Base-by-base conservation (phyloP, 1,284 basidiomycete genomes). In the Phellopilus nigrolimitatus region DNA sequence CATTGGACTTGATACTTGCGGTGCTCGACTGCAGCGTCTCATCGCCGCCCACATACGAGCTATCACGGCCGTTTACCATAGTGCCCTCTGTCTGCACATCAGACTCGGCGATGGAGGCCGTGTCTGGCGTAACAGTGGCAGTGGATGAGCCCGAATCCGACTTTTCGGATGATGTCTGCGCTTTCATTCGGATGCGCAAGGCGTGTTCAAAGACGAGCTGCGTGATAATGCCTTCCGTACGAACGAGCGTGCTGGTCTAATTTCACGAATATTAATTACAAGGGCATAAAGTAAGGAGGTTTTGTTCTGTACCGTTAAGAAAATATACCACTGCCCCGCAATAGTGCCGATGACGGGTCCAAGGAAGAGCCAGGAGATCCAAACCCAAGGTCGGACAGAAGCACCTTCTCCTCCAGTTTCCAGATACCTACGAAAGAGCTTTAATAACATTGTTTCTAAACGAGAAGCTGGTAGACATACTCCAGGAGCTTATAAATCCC, bases 181-280 rank as follows among this genome's bases (percentile, higher is more conserved):
- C 73, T 58, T 80, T 80, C 66, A 87, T 73, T 15, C 85, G 74
- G 36, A 88, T 78, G 33, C 84, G 75, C 3, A 88, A 69, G 1
- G 83, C 71, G 58, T 88, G 85, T 53, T 86, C 81, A 60, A 88
- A 86, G 4, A 88, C 66, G 3, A 88, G 72, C 57, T 87, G 78
- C 0, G 84, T 86, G 47, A 88, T 68, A 47, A 90, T 74, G 2
- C 74, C 74, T 62, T 88, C 82, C 5, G 67, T 62, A 38, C 76
- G 75, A 12, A 82, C 77, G 6, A 80, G 65, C 8, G 69, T 68
- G n/a, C 71, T 65, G 1, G 73, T 78, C 65, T 69, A 34, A 12
- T 39, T 3, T 38, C 2, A 0, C 4, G 33, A 37, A 15, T 37
- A 7, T 15, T 24, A 30, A 34, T 19, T 12, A 36, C 31, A 28